Percentiles rank a stretch among this genome's conserved stretches.
Conservation (phyloP, 805 yeast species). For the Pichia nakasei region DNA sequence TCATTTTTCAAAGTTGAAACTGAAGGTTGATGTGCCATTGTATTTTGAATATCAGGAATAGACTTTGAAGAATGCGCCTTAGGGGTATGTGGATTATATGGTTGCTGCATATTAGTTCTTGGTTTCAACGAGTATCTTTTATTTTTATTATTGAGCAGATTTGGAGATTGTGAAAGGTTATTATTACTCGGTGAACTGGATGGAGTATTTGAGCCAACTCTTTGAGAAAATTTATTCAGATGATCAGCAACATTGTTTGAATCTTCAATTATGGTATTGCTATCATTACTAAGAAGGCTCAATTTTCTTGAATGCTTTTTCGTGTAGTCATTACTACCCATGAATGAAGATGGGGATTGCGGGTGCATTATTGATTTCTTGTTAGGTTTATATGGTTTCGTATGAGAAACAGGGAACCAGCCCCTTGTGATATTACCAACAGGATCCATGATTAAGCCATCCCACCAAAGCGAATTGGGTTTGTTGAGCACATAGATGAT, state of each 20-base stretch:
- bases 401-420: slow-evolving; percentile 66
- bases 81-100: too few species aligned
- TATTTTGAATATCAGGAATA: background rate
- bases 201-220: too few species aligned
- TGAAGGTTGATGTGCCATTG: background rate
- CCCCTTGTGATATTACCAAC: slow-evolving; percentile 50
- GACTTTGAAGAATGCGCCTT: background rate
- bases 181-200: too few species aligned
- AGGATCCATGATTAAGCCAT: slow-evolving; percentile 46
- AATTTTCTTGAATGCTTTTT: too few species aligned
- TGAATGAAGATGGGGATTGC: too few species aligned
- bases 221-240: too few species aligned
- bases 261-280: too few species aligned
- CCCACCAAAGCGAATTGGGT: slow-evolving; percentile 77
- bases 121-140: background rate
- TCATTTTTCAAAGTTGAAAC: slow-evolving; percentile 1
- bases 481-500: slow-evolving; percentile 61
- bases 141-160: background rate
- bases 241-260: too few species aligned
- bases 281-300: too few species aligned
- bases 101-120: too few species aligned
- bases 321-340: too few species aligned
- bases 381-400: background rate
- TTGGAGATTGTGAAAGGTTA: background rate
- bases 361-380: background rate